Evolutionary conservation across 2,329 filamentous ascomycete genomes (phyloP).

Genomic region (Periconia sp.): DNA sequence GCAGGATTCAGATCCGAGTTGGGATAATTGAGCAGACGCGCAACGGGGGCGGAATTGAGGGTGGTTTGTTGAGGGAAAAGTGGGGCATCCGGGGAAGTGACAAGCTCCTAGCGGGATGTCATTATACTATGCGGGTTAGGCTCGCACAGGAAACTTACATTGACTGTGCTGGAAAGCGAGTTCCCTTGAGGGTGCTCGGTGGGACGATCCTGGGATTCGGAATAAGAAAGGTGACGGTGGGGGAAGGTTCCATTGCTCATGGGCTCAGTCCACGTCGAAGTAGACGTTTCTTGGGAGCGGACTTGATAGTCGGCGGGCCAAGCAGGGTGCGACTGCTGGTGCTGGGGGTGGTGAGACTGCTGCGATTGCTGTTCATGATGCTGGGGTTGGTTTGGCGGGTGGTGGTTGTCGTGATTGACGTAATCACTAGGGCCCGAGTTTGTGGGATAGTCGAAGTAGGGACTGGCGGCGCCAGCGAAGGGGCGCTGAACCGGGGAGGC

Average conservation of each 20-base stretch:
- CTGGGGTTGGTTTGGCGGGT: slow-evolving; percentile 1
- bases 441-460: slow-evolving; percentile 21
- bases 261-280: slow-evolving; percentile 15
- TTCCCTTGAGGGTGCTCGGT: slow-evolving; percentile 20
- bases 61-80: slow-evolving; percentile 22
- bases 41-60: slow-evolving; percentile 21
- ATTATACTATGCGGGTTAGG: slow-evolving; percentile 3
- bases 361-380: not conserved
- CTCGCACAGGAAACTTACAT: not conserved
- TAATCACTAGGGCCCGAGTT: slow-evolving; percentile 20
- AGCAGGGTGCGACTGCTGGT: slow-evolving; percentile 8
- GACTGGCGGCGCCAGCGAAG: slow-evolving; percentile 16
- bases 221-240: slow-evolving; percentile 23
- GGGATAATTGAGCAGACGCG: slow-evolving; percentile 22
- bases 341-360: not conserved
- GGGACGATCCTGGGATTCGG: slow-evolving; percentile 19
- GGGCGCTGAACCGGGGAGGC: slow-evolving; percentile 15
- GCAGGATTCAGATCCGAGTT: slow-evolving; percentile 15
- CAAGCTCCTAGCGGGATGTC: slow-evolving; percentile 21
- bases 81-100: slow-evolving; percentile 23
- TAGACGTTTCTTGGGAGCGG: slow-evolving; percentile 4
- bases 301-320: slow-evolving; percentile 24
- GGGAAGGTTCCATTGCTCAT: slow-evolving; percentile 16
- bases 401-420: slow-evolving; percentile 16
- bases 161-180: slow-evolving; percentile 21